These are phyloP conservation scores for Dactylis glomerata DNA, from an alignment of 176 grass and related monocot species.

Conservation along the genomic window DNA sequence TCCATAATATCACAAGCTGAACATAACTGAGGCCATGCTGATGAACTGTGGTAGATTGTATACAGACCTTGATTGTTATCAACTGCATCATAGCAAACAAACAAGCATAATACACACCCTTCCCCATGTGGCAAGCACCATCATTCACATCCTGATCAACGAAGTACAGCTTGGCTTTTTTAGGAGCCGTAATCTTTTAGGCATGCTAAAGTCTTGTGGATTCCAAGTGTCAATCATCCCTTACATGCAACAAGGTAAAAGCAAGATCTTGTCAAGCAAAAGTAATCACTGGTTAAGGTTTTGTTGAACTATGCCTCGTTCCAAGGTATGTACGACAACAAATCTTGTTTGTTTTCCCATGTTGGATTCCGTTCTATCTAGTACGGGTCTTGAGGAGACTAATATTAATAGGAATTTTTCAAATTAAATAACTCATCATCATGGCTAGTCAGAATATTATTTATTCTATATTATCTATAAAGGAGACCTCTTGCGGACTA, in stretches of 20 bases:
- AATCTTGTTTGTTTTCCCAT: slow-evolving; percentile 2
- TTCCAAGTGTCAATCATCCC: slow-evolving; percentile 41
- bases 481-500: neutral
- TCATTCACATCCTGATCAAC: neutral
- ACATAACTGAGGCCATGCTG: no score
- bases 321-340: neutral
- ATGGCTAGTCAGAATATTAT: neutral
- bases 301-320: neutral
- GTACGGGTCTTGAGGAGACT: neutral
- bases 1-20: neutral
- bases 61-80: neutral
- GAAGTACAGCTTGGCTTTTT: slow-evolving; percentile 3
- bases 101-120: slow-evolving; percentile 9
- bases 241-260: neutral
- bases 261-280: slow-evolving; percentile 20
- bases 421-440: neutral
- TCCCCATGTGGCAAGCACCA: neutral
- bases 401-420: neutral
- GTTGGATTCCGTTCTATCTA: neutral
- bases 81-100: neutral
- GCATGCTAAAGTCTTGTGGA: neutral
- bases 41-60: neutral
- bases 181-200: neutral
- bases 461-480: neutral
- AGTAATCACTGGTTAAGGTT: neutral